Evolutionary conservation across 1,284 basidiomycete species (phyloP).

Genomic region (Pseudozyma sp.): DNA sequence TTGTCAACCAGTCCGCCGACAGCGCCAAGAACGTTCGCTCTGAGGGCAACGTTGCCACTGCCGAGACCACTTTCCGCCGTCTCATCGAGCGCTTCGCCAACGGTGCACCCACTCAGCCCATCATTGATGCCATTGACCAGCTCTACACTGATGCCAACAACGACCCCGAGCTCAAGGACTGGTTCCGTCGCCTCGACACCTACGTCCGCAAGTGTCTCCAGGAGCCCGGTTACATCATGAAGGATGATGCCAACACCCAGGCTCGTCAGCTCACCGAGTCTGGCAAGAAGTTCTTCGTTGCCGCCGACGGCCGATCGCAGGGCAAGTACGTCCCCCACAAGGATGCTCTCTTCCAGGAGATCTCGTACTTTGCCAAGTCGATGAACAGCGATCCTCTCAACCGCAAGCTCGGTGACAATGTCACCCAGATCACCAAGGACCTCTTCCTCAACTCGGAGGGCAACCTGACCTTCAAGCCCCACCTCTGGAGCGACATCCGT

Average conservation of each 20-base stretch:
- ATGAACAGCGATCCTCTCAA: slow-evolving; percentile 88
- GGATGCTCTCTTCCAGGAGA: slow-evolving; percentile 80
- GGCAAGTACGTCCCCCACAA: slow-evolving; percentile 87
- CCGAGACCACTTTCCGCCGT: slow-evolving; percentile 67
- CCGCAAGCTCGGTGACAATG: slow-evolving; percentile 82
- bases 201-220: slow-evolving; percentile 76
- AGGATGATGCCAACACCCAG: slow-evolving; percentile 76
- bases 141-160: slow-evolving; percentile 81
- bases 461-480: slow-evolving; percentile 83
- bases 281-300: slow-evolving; percentile 64
- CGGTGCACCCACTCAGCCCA: slow-evolving; percentile 74
- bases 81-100: slow-evolving; percentile 93
- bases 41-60: slow-evolving; percentile 71
- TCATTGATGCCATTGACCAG: slow-evolving; percentile 79
- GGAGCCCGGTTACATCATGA: slow-evolving; percentile 88
- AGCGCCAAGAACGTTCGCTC: slow-evolving; percentile 73
- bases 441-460: slow-evolving; percentile 75
- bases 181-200: slow-evolving; percentile 79
- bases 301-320: slow-evolving; percentile 69
- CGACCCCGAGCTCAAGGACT: slow-evolving; percentile 80
- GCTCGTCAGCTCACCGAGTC: slow-evolving; percentile 69
- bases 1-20: slow-evolving; percentile 72
- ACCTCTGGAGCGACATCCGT: slow-evolving; percentile 85
- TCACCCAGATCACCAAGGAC: slow-evolving; percentile 83
- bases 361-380: slow-evolving; percentile 81